phyloP scores from a whole-genome alignment of 331 rosid species.

The Malus hybrid region DNA sequence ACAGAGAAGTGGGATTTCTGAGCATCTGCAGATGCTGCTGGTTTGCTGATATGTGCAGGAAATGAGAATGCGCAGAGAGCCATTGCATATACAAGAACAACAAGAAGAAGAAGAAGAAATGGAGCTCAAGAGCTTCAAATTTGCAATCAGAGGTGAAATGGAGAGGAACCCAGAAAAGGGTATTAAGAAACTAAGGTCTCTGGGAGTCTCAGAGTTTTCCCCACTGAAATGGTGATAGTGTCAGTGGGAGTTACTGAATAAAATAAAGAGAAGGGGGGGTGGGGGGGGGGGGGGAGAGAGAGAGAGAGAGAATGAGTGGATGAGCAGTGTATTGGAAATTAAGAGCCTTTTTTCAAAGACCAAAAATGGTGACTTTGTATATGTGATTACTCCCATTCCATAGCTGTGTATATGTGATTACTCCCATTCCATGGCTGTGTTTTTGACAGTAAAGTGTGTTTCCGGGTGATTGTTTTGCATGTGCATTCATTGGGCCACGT shows the following conservation, averaged over 20 bases:
- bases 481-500: constrained; percentile 77
- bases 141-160: constrained; percentile 6
- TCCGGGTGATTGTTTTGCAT: not conserved
- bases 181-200: not conserved
- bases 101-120: not conserved
- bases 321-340: not conserved
- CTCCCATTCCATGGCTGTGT: not conserved
- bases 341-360: not conserved
- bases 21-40: constrained; percentile 15
- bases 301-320: not conserved
- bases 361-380: not conserved
- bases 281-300: not conserved
- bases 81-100: constrained; percentile 23
- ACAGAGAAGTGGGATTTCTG: constrained; percentile 33
- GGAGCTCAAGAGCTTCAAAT: not conserved
- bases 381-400: too few relatives aligned
- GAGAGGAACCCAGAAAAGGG: constrained; percentile 18
- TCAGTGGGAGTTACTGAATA: not conserved
- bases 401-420: too few relatives aligned
- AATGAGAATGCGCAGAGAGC: constrained; percentile 48
- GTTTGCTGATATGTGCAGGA: constrained; percentile 32
- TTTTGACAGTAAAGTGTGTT: too few relatives aligned
- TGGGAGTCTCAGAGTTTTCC: not conserved
- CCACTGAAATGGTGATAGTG: constrained; percentile 5
- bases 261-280: not conserved